Conservation (phyloP, 768 basidiomycete species). For the Psilocybe subaeruginosa region DNA sequence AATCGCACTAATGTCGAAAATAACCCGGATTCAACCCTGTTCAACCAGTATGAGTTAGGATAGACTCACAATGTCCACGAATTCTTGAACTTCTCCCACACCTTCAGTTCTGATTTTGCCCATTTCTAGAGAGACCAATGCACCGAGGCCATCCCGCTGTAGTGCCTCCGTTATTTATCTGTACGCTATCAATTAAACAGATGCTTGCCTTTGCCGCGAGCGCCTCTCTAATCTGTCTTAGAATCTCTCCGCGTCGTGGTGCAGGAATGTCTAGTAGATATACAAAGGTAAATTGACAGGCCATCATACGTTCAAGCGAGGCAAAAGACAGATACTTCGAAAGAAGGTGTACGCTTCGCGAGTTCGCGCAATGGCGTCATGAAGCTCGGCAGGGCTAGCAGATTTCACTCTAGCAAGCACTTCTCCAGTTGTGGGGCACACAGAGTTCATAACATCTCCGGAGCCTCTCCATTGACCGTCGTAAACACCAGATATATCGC, state of each 20-base stretch:
- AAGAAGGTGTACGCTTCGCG: constrained; percentile 75
- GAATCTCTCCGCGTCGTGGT: constrained; percentile 84
- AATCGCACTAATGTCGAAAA: constrained; percentile 72
- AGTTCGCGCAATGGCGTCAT: constrained; percentile 66
- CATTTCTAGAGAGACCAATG: constrained; percentile 86
- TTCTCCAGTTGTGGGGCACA: constrained; percentile 90
- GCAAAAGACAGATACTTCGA: constrained; percentile 43
- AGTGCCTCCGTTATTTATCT: constrained; percentile 8
- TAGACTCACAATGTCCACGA: constrained; percentile 84
- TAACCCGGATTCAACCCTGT: constrained; percentile 4
- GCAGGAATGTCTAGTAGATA: constrained; percentile 64
- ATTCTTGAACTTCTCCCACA: constrained; percentile 92
- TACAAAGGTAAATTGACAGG: background rate
- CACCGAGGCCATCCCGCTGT: constrained; percentile 78
- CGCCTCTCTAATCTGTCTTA: constrained; percentile 86
- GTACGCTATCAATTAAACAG: constrained; percentile 2
- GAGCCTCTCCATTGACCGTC: constrained; percentile 82
- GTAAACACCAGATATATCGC: constrained; percentile 74
- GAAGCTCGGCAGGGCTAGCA: constrained; percentile 75
- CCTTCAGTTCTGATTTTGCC: constrained; percentile 93
- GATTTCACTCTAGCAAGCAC: constrained; percentile 74
- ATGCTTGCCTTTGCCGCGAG: constrained; percentile 69
- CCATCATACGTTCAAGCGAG: background rate
- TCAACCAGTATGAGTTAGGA: constrained; percentile 3
- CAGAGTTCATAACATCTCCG: constrained; percentile 69